Conservation (phyloP, 2,329 filamentous ascomycete genomes). For the Fusarium pseudocircinatum region DNA sequence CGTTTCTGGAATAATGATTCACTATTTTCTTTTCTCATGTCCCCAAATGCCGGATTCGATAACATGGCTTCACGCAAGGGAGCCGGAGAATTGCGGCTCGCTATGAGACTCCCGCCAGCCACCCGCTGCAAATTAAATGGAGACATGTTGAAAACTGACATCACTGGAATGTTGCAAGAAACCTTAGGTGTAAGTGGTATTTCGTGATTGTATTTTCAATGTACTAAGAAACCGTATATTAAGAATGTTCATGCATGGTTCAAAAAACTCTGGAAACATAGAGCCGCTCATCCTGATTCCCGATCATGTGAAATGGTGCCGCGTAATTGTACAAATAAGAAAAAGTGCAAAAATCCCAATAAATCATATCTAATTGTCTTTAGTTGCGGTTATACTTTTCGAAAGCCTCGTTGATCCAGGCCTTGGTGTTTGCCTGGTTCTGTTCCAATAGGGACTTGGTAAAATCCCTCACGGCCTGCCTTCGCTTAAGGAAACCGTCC, state of each 20-base stretch:
- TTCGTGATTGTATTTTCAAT: conserved; percentile 16
- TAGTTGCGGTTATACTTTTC: conserved; percentile 15
- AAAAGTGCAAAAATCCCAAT: conserved; percentile 19
- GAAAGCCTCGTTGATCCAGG: conserved; percentile 33
- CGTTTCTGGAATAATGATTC: not conserved
- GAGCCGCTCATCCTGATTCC: conserved; percentile 37
- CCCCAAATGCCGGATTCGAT: not conserved
- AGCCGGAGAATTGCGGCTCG: conserved; percentile 3
- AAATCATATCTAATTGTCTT: conserved; percentile 21
- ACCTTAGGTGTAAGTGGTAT: conserved; percentile 6
- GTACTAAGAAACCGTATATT: conserved; percentile 30
- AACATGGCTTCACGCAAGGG: conserved; percentile 2
- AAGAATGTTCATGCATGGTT: conserved; percentile 30
- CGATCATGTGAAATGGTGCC: conserved; percentile 33
- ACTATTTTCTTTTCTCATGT: not conserved
- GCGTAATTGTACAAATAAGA: conserved; percentile 20
- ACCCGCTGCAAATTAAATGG: not conserved
- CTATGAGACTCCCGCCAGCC: conserved; percentile 21
- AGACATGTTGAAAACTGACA: not conserved
- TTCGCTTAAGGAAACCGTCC: conserved; percentile 34
- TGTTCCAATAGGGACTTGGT: conserved; percentile 19
- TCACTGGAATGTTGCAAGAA: conserved; percentile 11
- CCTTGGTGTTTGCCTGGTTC: conserved; percentile 34
- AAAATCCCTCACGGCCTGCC: conserved; percentile 29
- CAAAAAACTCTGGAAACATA: conserved; percentile 25